Evolutionary conservation across 2,329 filamentous ascomycete genomes (phyloP), one percentile per base, ranked within the genome.

Genomic region (Trichoderma cornu-damae): DNA sequence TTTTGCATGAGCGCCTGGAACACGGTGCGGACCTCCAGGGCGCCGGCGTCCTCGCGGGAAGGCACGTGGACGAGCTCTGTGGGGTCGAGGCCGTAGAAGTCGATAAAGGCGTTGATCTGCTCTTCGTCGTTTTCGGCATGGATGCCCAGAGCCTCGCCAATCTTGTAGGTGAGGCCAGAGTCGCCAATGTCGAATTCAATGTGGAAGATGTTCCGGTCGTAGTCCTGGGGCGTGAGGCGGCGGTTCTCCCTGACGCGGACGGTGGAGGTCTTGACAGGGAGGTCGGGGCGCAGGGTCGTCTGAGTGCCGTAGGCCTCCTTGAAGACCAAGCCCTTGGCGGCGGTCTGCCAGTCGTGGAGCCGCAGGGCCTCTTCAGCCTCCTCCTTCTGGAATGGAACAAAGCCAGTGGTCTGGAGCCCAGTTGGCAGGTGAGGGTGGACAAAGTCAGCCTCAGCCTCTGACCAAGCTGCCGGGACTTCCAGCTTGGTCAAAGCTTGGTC

Each of bases 171-270:
- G 62, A 99, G 84, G 37, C 92, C 93, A 32, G 93, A 96, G 67
- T 87, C 76, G 60, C 93, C 93, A 22, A 99, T 84, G 69, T 97
- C 94, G 68, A 99, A 99, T 75, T 99, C 94, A 61, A 99, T 97
- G 77, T 99, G 94, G 87, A 99, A 99, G 74, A 99, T 97, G 80
- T 99, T 96, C 66, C 94, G 90, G 73, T 97, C 92, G 70, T 99
- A 99, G 30, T 86, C 88, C 22, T 75, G 67, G 3, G 94, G 94
- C 0, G 94, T 99, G 56, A 99, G 82, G 62, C 94, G 86, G 61
- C 94, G 89, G 77, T 96, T 96, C 78, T 97, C 94, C 78, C 95
- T 90, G 73, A 99, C 92, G 55, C 85, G 87, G 54, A 96, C 88
- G 40, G 90, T 89, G 67, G 83, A 86, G 2, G 93, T 97, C 82